These are phyloP conservation scores for Fusarium dlaminii DNA, from an alignment of 2,329 filamentous ascomycete genomes.

Conservation along the genomic window DNA sequence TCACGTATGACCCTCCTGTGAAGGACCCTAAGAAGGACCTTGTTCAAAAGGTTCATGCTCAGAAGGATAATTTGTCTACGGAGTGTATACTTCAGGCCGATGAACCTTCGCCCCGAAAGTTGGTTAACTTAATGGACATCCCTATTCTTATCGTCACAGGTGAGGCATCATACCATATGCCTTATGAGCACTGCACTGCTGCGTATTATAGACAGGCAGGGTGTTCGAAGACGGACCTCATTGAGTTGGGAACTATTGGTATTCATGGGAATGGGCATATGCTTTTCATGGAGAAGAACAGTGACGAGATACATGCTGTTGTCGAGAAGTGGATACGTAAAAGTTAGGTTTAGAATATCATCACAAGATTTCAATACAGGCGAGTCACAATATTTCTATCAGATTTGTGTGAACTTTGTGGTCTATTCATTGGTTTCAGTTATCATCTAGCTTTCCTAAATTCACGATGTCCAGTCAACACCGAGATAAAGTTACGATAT, in stretches of 20 bases:
- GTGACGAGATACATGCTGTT: constrained; percentile 24
- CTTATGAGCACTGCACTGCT: constrained; percentile 36
- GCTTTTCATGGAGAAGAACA: constrained; percentile 42
- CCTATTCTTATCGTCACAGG: constrained; percentile 35
- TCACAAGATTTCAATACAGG: accelerated
- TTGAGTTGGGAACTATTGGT: constrained; percentile 30
- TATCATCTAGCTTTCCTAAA: accelerated
- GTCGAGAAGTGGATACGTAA: constrained; percentile 27
- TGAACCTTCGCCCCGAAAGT: constrained; percentile 9
- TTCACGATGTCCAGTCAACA: not conserved
- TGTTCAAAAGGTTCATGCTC: constrained; percentile 9
- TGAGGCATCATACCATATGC: constrained; percentile 31
- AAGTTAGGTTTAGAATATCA: not conserved
- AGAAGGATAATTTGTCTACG: constrained; percentile 2
- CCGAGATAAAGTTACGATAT: not conserved
- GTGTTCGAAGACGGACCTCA: constrained; percentile 28
- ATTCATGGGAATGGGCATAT: constrained; percentile 40
- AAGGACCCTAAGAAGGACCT: constrained; percentile 22
- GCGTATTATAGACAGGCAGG: constrained; percentile 35
- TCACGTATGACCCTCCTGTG: constrained; percentile 57
- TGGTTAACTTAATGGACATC: constrained; percentile 49
- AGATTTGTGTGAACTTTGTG: accelerated
- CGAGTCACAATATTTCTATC: not conserved
- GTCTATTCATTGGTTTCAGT: not conserved
- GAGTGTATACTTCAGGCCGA: constrained; percentile 32